These are phyloP conservation scores for Passalora sequoiae DNA, from an alignment of 2,329 filamentous ascomycete genomes.

Conservation along the genomic window DNA sequence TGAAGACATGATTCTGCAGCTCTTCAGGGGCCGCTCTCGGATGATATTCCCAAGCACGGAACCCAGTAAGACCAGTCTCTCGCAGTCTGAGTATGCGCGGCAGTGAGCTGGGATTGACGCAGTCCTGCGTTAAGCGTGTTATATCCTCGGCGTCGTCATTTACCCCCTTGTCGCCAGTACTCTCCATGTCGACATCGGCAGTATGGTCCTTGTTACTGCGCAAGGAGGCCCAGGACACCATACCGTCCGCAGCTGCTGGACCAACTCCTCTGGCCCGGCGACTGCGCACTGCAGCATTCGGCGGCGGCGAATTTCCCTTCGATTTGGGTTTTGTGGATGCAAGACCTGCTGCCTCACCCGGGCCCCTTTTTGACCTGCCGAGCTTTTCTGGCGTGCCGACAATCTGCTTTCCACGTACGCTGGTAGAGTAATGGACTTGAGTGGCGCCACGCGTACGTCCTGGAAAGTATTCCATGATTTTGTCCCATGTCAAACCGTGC, in stretches of 20 bases:
- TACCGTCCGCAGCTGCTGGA: constrained; percentile 15
- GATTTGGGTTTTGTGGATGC: not conserved
- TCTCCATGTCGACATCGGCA: constrained; percentile 1
- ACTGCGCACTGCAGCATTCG: constrained; percentile 2
- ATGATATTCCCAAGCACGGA: constrained; percentile 17
- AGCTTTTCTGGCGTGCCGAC: not conserved
- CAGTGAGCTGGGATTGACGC: constrained; percentile 16
- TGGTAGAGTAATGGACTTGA: constrained; percentile 25
- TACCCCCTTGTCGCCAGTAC: no score
- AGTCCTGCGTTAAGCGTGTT: constrained; percentile 13
- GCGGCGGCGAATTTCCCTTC: not conserved
- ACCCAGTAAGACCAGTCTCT: constrained; percentile 22
- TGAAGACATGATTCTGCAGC: constrained; percentile 31
- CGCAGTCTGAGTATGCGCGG: constrained; percentile 25
- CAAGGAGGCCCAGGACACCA: constrained; percentile 24
- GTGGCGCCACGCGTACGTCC: constrained; percentile 29
- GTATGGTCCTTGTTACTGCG: constrained; percentile 6
- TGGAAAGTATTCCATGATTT: constrained; percentile 35
- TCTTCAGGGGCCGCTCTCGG: constrained; percentile 19
- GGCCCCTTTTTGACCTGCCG: not conserved
- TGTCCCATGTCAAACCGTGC: constrained; percentile 33
- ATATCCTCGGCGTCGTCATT: not conserved
- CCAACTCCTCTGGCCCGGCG: constrained; percentile 10
- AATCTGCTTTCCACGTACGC: constrained; percentile 6
- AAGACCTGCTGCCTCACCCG: not conserved